Evolutionary conservation across 352 stramenopile species (phyloP), one percentile per base, ranked within the genome.

Genomic region (Phytopythium sindhum): DNA sequence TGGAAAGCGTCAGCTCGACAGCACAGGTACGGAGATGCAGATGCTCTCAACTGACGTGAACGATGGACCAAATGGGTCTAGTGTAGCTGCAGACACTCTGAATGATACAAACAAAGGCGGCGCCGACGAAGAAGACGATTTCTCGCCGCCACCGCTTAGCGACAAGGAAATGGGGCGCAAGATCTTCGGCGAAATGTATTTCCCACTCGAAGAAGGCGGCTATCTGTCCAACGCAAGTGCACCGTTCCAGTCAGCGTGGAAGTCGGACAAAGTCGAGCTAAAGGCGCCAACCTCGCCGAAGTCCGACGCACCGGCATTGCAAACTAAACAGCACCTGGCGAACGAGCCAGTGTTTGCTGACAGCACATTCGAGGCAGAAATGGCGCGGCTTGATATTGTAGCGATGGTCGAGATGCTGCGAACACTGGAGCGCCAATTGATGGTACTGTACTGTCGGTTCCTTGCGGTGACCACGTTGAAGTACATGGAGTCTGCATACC

Each of bases 171-270:
- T 81, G 77, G 84, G 74, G 1, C 75, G 86, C 21, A 93, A 92
- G 63, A 70, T 92, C 4, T 95, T 95, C 77, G 86, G 80, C 1
- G 86, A 95, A 57, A 92, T 89, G 78, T 93, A 95, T 39, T 95
- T 93, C 29, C 86, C 86, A 9, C 89, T 95, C 55, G 83, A 95
- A 70, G 84, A 93, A 26, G 83, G 86, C 28, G 86, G 86, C 0
- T 92, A 79, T 42, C 57, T 78, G 0, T 90, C 81, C 0, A 93
- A 89, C 52, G 78, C 61, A 0, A 73, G 69, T 17, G 60, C 67
- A 0, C 68, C 57, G 7, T 84, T 82, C 28, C 61, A 85, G 53
- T 45, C 31, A 0, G 60, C 63, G 5, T 86, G 77, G 77, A 64
- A 62, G 56, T 12, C 60, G 2, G 63, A 63, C 2, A 23, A 66